Base-by-base conservation (phyloP, 176 grass and related monocot genomes). In the Cenchrus fungigraminus region DNA sequence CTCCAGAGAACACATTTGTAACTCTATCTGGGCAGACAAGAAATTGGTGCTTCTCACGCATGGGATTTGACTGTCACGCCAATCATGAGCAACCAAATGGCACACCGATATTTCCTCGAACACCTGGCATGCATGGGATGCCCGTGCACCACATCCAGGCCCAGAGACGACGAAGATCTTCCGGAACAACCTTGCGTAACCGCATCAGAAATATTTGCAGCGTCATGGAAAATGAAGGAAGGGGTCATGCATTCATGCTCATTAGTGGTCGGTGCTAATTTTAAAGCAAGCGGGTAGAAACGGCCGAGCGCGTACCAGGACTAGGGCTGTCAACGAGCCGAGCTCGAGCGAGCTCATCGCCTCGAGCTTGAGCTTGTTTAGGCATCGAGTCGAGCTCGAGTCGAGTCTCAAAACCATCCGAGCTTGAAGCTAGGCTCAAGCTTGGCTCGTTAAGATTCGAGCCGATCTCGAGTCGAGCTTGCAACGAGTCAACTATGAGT, bases 121-220 rank as follows among this genome's bases (percentile, higher is more conserved):
- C 56, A 83, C 25, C 68, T 73, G 4, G 81, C 25, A 29, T n/a
- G 54, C 81, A 49, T 22, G 45, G 43, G 43, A 17, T 83, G 81
- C 14, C 17, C 1, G 43, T 40, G 54, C 51, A 4, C 15, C 19
- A 54, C 9, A 47, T 14, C 15, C 5, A 60, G 6, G 4, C 15
- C 13, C 12, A 9, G 6, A 17, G 22, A 25, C 42, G 13, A 64
- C 4, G 25, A 46, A 28, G 17, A 19, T 58, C 9, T 42, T 12
- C 20, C 1, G 50, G n/a, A 37, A 45, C 2, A 22, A 29, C 14
- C 22, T 25, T 25, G 22, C 22, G 22, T 25, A 25, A 25, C 22
- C 22, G 22, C 22, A 25, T 25, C 22, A 25, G 22, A 72, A 72
- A 29, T 12, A 45, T 0, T 50, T 14, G 12, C n/a, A 14, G 12